Evolutionary conservation across 139 green algal species (phyloP).

Genomic region (Limnomonas spitsbergensis): DNA sequence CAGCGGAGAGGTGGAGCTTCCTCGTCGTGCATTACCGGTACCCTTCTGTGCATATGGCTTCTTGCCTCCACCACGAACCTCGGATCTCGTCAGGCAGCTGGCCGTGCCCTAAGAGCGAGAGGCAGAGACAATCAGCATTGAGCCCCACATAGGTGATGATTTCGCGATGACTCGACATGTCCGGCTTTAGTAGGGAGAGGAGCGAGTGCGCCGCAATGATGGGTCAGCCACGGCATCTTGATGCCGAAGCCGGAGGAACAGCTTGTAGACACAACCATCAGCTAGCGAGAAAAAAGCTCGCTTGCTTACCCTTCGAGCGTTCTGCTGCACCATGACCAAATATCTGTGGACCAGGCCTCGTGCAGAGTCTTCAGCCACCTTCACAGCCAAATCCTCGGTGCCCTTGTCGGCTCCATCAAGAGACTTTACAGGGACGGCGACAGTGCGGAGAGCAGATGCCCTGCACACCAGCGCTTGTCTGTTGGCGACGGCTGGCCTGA

Average conservation of each 20-base stretch:
- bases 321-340: conserved; percentile 77
- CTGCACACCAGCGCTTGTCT: conserved; percentile 30
- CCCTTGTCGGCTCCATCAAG: conserved; percentile 63
- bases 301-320: conserved; percentile 66
- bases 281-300: not conserved
- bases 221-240: too few relatives aligned
- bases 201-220: too few relatives aligned
- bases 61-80: conserved; percentile 92
- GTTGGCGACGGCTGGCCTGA: not conserved
- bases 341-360: conserved; percentile 92
- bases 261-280: too few relatives aligned
- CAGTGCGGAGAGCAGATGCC: conserved; percentile 47
- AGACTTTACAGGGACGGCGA: conserved; percentile 55
- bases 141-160: not conserved
- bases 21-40: conserved; percentile 85
- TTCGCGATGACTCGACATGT: too few relatives aligned
- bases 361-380: conserved; percentile 67
- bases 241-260: too few relatives aligned
- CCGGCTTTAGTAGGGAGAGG: too few relatives aligned
- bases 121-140: not conserved
- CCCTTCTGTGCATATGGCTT: conserved; percentile 99
- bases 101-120: conserved; percentile 73
- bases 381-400: conserved; percentile 62
- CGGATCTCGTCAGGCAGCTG: conserved; percentile 83
- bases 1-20: conserved; percentile 79